Evolutionary conservation across 805 yeast species (phyloP), one percentile per base, ranked within the genome.

Genomic region (Hanseniaspora vineae): DNA sequence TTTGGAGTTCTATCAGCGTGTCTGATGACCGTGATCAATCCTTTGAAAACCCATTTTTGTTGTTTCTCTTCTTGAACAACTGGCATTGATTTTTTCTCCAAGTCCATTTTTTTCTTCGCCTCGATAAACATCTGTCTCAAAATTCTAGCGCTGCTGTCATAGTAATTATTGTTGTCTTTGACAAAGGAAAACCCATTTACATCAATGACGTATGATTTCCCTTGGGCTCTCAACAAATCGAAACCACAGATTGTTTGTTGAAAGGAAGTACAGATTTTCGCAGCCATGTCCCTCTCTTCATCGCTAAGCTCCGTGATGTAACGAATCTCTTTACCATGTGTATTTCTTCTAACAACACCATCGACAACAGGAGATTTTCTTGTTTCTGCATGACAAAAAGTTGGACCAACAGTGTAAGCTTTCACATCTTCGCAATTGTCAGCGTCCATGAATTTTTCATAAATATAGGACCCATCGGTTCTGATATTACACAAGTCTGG

Each of bases 1-100:
- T 92, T 92, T 14, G 99, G 99, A 0, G 99, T 92, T 62, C 99
- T 77, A 62, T 92, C 99, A 8, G 97, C 99, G 65, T 92, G 99
- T 56, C 99, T 78, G 47, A 92, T 82, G 31, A 90, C 94, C 15
- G 84, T 75, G 11, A 92, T 95, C 66, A 85, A 69, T 15, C 97
- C 97, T 65, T 92, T 92, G 65, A 92, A 82, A 6, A 85, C 86
- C 99, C 99, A 92, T 66, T 90, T 90, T 61, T 90, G 96, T 39
- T 68, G 56, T 55, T 68, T 64, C 50, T 70, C 68, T 55, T 68
- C 67, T 52, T 64, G 58, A 33, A 44, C 42, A 9, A 46, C 50
- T 32, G 35, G 35, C 12, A 48, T 42, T 6, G 47, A 31, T 37
- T 42, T 48, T 54, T 66, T 67, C 46, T 64, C 66, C 46, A 63